phyloP scores from a whole-genome alignment of 139 green algal species.

The Spirogloea muscicola region DNA sequence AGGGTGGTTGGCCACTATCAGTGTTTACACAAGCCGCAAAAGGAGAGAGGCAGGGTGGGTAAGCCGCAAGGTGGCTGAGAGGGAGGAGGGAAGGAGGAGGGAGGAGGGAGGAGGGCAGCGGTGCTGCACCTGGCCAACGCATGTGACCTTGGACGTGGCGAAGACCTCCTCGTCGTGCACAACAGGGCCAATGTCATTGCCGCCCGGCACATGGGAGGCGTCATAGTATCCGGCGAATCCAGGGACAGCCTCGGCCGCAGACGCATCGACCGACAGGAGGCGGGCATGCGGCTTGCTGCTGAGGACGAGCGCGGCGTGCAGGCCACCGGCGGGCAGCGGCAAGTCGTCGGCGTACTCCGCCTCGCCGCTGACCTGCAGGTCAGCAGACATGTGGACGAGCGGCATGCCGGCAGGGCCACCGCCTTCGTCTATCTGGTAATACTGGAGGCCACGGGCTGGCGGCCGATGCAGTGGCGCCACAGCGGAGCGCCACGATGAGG shows the following conservation, averaged over 20 bases:
- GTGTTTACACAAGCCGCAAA: constrained; percentile 1
- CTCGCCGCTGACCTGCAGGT: constrained; percentile 81
- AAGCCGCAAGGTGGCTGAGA: not conserved
- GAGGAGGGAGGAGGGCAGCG: not conserved
- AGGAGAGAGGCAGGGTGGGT: too few species aligned
- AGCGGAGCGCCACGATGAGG: constrained; percentile 16
- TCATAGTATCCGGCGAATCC: constrained; percentile 72
- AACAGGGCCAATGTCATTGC: constrained; percentile 81
- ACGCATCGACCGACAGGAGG: constrained; percentile 64
- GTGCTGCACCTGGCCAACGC: constrained; percentile 67
- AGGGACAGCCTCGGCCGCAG: constrained; percentile 55
- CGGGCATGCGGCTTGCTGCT: constrained; percentile 73
- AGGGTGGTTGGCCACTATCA: too few species aligned
- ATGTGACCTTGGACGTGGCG: constrained; percentile 73
- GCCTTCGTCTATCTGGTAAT: constrained; percentile 57
- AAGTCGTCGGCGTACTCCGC: constrained; percentile 90
- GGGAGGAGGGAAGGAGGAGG: not conserved
- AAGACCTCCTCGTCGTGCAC: constrained; percentile 88
- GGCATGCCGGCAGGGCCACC: constrained; percentile 70
- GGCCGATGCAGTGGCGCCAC: constrained; percentile 51
- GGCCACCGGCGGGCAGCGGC: constrained; percentile 53
- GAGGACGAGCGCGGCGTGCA: constrained; percentile 78
- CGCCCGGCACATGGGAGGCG: constrained; percentile 71
- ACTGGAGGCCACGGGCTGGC: constrained; percentile 77
- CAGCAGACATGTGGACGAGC: constrained; percentile 76